Evolutionary conservation across 1,284 basidiomycete genomes (phyloP).

Genomic region (Marasmius sp.): DNA sequence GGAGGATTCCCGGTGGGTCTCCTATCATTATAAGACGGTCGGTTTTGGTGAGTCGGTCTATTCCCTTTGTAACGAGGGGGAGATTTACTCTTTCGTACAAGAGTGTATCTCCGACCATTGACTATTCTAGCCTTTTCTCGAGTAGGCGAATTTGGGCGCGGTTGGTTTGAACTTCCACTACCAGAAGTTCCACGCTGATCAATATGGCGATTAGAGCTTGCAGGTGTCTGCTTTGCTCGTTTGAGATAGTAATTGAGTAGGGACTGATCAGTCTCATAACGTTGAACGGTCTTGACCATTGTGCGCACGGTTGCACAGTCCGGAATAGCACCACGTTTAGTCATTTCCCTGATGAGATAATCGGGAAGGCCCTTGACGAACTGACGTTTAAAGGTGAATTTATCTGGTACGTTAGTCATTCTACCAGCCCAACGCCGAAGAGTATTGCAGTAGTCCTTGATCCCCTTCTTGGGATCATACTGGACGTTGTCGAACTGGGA

Average conservation of each 20-base stretch:
- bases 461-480: conserved; percentile 3
- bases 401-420: conserved; percentile 9
- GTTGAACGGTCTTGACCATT: neutral
- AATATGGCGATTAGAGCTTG: neutral
- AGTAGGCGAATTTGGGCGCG: neutral
- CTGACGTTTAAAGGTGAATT: conserved; percentile 7
- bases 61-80: neutral
- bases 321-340: neutral
- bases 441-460: conserved; percentile 14
- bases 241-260: neutral
- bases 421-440: conserved; percentile 1
- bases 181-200: neutral
- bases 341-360: neutral
- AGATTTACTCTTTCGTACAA: neutral
- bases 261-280: neutral
- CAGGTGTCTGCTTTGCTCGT: neutral
- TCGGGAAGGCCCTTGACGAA: conserved; percentile 7
- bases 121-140: neutral
- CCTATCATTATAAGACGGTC: neutral
- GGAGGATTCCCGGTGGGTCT: neutral
- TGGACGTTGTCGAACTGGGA: conserved; percentile 5
- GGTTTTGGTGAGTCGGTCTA: neutral
- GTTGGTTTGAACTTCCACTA: neutral
- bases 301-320: neutral
- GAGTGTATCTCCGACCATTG: neutral